Base-by-base conservation (phyloP, 495 filamentous ascomycete species). In the Aspergillus funiculosus region DNA sequence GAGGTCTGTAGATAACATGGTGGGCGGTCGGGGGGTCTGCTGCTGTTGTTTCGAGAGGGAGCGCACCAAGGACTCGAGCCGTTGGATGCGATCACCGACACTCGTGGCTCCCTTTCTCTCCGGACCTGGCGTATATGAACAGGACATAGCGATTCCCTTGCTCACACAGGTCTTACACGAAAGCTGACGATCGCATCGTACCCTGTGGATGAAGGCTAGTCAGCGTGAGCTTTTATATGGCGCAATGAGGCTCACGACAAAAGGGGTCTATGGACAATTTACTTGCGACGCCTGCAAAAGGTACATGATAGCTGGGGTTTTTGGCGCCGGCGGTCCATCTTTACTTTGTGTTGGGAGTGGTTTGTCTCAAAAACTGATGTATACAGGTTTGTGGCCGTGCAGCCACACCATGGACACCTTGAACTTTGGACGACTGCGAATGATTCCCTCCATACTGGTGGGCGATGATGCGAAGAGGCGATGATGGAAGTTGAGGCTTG, bases 261-360 rank as follows among this genome's bases (percentile, higher is more conserved):
- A 17, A 11, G 3, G 31, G 10, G 10, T 7, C 4, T 7, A 35
- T 35, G 13, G 8, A 37, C 18, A 4, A 37, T 20, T 17, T 37
- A 37, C 35, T 37, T 37, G 7, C 35, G 35, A 20, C 13, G 35
- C 13, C 35, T 37, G 35, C 35, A 37, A 21, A 20, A 20, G 18
- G 20, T 20, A 11, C 35, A 22, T 4, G 35, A 37, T 7, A 37
- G 35, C 17, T 37, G 35, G 18, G 13, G 8, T 21, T 37, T 37
- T 37, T 21, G 35, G 35, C 17, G 35, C 18, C 35, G 35, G 35
- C 20, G 18, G 35, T 20, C 18, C 18, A 37, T 20, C 8, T 20
- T 37, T 17, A 37, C 13, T 3, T 17, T 22, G n/a, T 20, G 18
- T 37, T 20, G 35, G 35, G 5, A 17, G 24, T 37, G 35, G 18